These are phyloP conservation scores for Porcisia hertigi DNA, from an alignment of 208 protist genomes.

Conservation along the genomic window DNA sequence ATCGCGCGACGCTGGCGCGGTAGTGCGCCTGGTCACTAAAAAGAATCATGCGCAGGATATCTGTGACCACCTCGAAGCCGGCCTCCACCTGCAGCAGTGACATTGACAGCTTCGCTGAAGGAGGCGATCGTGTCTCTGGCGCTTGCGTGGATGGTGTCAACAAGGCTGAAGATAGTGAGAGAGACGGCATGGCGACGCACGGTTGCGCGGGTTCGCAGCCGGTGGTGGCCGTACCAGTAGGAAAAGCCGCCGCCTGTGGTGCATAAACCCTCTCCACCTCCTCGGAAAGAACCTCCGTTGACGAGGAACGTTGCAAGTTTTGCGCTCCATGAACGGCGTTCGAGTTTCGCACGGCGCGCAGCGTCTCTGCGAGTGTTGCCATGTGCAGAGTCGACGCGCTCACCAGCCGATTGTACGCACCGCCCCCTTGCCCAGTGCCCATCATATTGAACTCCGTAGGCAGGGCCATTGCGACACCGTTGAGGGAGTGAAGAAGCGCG, in stretches of 20 bases:
- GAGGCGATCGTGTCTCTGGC: neutral
- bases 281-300: conserved; percentile 6
- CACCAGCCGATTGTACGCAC: conserved; percentile 33
- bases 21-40: conserved; percentile 83
- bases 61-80: conserved; percentile 45
- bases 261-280: conserved; percentile 29
- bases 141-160: neutral
- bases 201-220: neutral
- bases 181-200: neutral
- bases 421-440: conserved; percentile 16
- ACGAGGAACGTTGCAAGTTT: neutral
- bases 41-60: conserved; percentile 77
- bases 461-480: neutral
- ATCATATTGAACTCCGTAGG: conserved; percentile 24
- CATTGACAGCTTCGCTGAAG: neutral
- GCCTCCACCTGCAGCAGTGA: neutral
- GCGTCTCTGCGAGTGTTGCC: conserved; percentile 25
- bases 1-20: conserved; percentile 43
- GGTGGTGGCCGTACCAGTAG: neutral
- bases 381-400: conserved; percentile 26
- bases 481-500: neutral
- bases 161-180: neutral
- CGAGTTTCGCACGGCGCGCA: conserved; percentile 17
- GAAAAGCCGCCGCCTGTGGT: conserved; percentile 7
- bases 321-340: neutral